Base-by-base conservation (phyloP, 305 asterid species). In the Fraxinus baroniana region DNA sequence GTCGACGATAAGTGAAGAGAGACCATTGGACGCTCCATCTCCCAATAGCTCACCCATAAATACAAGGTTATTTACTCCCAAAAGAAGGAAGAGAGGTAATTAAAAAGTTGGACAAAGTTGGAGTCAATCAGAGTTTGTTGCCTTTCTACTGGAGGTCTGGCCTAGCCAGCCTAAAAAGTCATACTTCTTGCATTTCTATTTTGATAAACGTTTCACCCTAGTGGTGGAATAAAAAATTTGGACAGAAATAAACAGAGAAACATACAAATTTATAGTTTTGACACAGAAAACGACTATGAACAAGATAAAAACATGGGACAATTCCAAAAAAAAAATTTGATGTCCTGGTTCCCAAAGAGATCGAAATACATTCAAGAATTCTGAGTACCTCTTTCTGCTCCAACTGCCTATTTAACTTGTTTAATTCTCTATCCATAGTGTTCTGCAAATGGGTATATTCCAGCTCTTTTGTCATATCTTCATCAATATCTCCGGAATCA, bases 401-500 rank as follows among this genome's bases (percentile, higher is more conserved):
- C 84, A 96, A 86, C 78, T 92, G 94, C 80, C 90, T 86, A 88
- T 93, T 96, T 86, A 96, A 86, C 86, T 94, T 98, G 70, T 78
- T 76, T 87, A 96, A 88, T 87, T 96, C 97, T 87, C 93, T 94
- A 90, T 94, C 99, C 98, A 96, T 84, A 57, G 90, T 91, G 82
- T 89, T 93, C 91, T 93, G 99, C 87, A 96, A 86, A 86, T 92
- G 94, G 74, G 93, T 90, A 88, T 96, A 98, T 86, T 96, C 98
- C 94, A 92, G 93, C 85, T 93, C 99, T 84, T 96, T 96, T 5
- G 86, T 95, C 30, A 97, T 83, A 89, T 92, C 98, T 79, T 96
- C 98, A 86, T 96, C 98, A 79, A 91, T 88, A 84, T 91, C 98
- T 62, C 86, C 92, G 39, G 93, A 88, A 83, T 93, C 97, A 82